Evolutionary conservation across 2,329 filamentous ascomycete species (phyloP).

Genomic region (Colletotrichum sp.): DNA sequence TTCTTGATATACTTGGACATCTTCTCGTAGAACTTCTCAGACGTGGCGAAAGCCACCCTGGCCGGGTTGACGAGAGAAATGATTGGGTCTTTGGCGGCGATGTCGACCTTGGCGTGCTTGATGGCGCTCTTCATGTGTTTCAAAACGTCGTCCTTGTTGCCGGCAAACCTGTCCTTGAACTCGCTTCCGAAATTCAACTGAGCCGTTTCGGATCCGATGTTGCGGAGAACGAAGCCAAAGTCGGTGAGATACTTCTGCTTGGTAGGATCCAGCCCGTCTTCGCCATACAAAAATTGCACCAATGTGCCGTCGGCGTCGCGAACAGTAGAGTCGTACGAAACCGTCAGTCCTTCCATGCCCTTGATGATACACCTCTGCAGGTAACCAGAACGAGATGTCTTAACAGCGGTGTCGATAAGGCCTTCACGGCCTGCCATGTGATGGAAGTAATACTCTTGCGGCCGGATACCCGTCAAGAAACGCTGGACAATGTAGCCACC

Average conservation of each 20-base stretch:
- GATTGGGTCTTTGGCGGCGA: conserved; percentile 74
- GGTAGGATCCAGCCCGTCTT: conserved; percentile 92
- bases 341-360: conserved; percentile 93
- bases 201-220: conserved; percentile 80
- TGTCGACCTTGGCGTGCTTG: conserved; percentile 69
- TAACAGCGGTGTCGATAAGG: conserved; percentile 98
- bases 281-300: conserved; percentile 94
- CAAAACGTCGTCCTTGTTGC: conserved; percentile 65
- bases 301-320: conserved; percentile 92
- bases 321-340: conserved; percentile 93
- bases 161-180: conserved; percentile 48
- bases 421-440: conserved; percentile 99
- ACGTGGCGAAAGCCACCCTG: conserved; percentile 83
- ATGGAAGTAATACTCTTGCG: conserved; percentile 99
- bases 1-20: conserved; percentile 79
- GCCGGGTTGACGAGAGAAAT: conserved; percentile 76
- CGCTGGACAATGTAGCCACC: conserved; percentile 94
- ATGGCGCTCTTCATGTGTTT: conserved; percentile 83
- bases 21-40: conserved; percentile 80
- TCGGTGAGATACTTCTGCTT: conserved; percentile 92
- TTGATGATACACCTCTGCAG: conserved; percentile 97
- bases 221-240: conserved; percentile 89
- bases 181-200: conserved; percentile 72
- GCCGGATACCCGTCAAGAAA: conserved; percentile 96
- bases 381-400: conserved; percentile 96